Percentiles rank a stretch among this genome's conserved stretches.
Evolutionary conservation across 2,329 filamentous ascomycete species (phyloP).

Genomic region (Chaetomiaceae sp.): DNA sequence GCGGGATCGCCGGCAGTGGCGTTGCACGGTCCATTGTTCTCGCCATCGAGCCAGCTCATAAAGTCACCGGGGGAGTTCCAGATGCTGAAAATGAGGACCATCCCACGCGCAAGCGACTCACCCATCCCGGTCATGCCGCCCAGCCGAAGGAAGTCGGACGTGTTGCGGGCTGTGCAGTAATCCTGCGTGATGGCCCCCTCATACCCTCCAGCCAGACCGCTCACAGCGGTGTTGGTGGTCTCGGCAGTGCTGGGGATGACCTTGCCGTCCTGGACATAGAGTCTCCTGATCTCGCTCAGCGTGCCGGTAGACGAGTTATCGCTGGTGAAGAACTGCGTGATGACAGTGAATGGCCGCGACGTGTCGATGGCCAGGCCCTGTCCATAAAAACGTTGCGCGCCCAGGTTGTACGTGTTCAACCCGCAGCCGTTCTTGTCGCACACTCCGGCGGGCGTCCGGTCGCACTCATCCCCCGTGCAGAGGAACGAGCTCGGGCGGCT

Average conservation of each 20-base stretch:
- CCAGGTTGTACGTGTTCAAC: conserved; percentile 33
- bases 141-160: conserved; percentile 26
- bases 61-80: conserved; percentile 50
- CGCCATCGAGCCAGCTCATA: conserved; percentile 55
- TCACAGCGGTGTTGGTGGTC: background rate
- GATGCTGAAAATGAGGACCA: conserved; percentile 33
- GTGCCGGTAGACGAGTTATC: conserved; percentile 23
- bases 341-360: conserved; percentile 34
- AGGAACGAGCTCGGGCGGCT: background rate
- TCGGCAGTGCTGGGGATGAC: conserved; percentile 37
- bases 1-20: conserved; percentile 49
- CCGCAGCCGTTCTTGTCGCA: conserved; percentile 42
- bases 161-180: background rate
- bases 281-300: conserved; percentile 42
- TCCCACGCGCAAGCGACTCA: conserved; percentile 7
- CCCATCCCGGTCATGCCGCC: conserved; percentile 14
- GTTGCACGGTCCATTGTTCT: conserved; percentile 50
- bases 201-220: too few species aligned
- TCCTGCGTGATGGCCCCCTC: background rate
- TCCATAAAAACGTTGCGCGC: conserved; percentile 35
- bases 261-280: conserved; percentile 45
- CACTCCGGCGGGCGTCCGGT: too few species aligned
- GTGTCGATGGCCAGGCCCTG: conserved; percentile 27
- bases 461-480: too few species aligned
- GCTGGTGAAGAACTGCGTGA: conserved; percentile 44